Evolutionary conservation across 2,329 filamentous ascomycete genomes (phyloP).

Genomic region (Neofusicoccum kwambonambiense): DNA sequence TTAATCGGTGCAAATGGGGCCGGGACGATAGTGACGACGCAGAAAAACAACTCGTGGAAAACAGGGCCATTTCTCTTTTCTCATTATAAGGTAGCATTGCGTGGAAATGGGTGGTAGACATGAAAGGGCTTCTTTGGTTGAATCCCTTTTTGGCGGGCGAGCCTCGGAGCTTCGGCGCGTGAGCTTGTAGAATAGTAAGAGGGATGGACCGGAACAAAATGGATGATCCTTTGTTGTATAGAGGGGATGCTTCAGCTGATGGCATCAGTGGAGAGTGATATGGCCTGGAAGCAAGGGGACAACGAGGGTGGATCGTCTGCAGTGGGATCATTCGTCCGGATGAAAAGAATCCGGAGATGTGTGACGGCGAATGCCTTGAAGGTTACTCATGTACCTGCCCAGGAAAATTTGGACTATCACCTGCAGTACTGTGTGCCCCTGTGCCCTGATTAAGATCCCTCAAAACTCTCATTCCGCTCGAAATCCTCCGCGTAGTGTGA

Average conservation of each 20-base stretch:
- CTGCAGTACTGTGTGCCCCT: too few species aligned
- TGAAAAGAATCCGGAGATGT: too few species aligned
- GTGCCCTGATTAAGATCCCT: too few species aligned
- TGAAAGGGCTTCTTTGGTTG: neutral
- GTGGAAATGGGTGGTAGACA: constrained; percentile 10
- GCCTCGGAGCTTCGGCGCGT: constrained; percentile 5
- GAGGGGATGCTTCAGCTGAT: neutral
- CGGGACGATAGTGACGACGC: neutral
- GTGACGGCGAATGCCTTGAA: too few species aligned
- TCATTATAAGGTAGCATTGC: constrained; percentile 12
- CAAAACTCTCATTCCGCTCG: neutral
- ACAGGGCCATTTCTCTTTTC: neutral
- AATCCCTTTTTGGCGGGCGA: neutral
- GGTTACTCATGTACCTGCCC: too few species aligned
- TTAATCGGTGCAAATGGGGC: neutral
- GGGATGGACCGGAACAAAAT: neutral
- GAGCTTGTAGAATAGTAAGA: constrained; percentile 5
- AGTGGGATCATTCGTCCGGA: too few species aligned
- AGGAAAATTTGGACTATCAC: too few species aligned
- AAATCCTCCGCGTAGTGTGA: neutral
- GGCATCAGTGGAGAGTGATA: too few species aligned
- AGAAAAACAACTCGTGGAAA: neutral
- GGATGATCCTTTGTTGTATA: neutral
- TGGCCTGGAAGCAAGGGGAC: too few species aligned
- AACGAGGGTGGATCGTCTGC: too few species aligned